Conservation (phyloP, 2,329 filamentous ascomycete genomes). For the Thielaviopsis ethacetica region DNA sequence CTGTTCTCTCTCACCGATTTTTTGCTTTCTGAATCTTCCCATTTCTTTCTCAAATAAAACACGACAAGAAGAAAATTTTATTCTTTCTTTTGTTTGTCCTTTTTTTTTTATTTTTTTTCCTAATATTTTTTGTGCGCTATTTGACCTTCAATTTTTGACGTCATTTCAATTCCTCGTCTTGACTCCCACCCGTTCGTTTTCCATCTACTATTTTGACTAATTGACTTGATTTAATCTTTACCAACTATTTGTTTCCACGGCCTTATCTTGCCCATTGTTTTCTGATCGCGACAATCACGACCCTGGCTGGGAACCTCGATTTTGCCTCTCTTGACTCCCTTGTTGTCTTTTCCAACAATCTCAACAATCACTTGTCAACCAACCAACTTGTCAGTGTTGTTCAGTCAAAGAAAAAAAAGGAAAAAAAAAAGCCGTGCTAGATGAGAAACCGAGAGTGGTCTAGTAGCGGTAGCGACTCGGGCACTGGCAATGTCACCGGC, state of each 20-base stretch:
- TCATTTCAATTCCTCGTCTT: background rate
- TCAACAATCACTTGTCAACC: background rate
- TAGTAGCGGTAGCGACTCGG: background rate
- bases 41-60: background rate
- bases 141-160: background rate
- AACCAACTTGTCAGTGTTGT: too few relatives aligned
- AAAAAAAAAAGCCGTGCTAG: background rate
- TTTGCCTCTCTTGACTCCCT: background rate
- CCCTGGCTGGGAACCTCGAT: background rate
- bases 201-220: background rate
- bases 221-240: background rate
- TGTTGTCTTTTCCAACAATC: background rate
- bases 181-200: too few relatives aligned
- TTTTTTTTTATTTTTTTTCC: background rate
- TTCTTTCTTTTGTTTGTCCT: background rate
- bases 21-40: background rate
- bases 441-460: background rate
- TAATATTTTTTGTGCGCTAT: background rate
- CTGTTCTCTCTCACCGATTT: background rate
- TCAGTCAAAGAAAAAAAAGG: too few relatives aligned
- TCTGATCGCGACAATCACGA: background rate
- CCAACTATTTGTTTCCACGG: background rate
- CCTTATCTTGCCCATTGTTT: background rate
- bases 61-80: background rate
- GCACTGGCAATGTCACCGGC: background rate